A percentile compares a stretch with the other conserved stretches of the same genome.
These are phyloP conservation scores for Leishmania arabica DNA, from an alignment of 208 protist species.

Conservation along the genomic window DNA sequence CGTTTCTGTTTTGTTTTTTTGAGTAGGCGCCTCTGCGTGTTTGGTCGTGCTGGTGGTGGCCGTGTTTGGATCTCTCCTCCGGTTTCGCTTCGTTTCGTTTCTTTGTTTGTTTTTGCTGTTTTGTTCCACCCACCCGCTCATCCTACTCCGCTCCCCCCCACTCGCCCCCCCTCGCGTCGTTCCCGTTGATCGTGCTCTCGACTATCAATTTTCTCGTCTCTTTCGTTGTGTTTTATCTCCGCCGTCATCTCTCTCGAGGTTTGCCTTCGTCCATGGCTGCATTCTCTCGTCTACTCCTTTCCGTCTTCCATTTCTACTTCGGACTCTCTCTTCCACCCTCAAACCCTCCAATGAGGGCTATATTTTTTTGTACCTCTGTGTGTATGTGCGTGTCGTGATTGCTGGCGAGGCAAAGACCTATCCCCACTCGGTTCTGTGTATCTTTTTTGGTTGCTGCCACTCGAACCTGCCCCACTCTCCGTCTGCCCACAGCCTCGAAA, in stretches of 20 bases:
- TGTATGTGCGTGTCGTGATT: neutral
- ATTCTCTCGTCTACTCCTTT: neutral
- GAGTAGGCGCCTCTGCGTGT: neutral
- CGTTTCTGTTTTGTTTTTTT: neutral
- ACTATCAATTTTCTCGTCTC: neutral
- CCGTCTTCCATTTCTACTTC: neutral
- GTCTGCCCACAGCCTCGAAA: no score
- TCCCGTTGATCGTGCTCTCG: neutral
- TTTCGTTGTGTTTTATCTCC: neutral
- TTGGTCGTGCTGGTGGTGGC: neutral
- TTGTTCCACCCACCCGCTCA: neutral
- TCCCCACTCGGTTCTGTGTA: neutral
- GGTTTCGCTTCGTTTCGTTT: neutral
- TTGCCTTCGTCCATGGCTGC: neutral
- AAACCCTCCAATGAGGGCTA: neutral
- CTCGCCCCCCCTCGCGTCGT: no score
- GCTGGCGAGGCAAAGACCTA: neutral
- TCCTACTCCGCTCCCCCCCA: no score
- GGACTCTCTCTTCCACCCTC: no score
- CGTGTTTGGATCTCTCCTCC: neutral
- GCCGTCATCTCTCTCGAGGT: neutral
- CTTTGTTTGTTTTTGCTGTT: neutral
- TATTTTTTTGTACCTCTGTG: neutral
- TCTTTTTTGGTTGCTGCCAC: neutral
- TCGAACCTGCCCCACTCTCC: neutral